Base-by-base conservation (phyloP, 768 basidiomycete species). In the Pleurotus djamor region DNA sequence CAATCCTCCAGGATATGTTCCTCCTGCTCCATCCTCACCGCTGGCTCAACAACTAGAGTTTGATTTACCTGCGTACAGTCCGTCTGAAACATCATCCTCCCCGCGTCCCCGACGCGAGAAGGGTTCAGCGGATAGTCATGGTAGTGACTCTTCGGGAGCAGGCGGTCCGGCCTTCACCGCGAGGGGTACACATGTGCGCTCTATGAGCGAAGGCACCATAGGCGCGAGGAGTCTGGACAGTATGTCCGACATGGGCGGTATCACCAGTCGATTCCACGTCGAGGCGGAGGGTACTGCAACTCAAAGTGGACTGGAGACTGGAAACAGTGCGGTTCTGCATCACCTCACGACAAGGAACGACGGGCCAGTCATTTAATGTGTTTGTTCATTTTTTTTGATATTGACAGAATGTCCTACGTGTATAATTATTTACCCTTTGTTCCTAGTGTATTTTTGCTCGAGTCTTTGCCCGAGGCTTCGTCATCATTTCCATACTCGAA, bases 271-370 rank as follows among this genome's bases (percentile, higher is more conserved):
- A 5, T 38, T 55, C 38, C 13, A 43, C 13, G 37, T 13, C 9
- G 54, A 55, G 14, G n/a, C 21, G 5, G 54, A 55, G 2, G 54
- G 54, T 8, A 55, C 54, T 12, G 54, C 54, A 17, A 55, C 54
- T 43, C 54, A 43, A 12, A 55, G 54, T n/a, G 54, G 54, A 14
- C 54, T 55, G 21, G 54, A 55, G 44, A 55, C 54, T 8, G 54
- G 54, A 4, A 55, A 55, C 32, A 55, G 54, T 28, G 54, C 38
- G 41, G 21, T 17, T 28, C 36, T 55, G 10, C 54, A 55, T 28
- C 36, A n/a, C 38, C n/a, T 28, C 21, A 28, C 21, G 21, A 21
- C 17, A 14, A 14, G 12, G 21, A 34, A 3, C 34, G 6, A 32
- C 28, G 14, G 34, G 9, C 28, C 13, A 12, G 32, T 28, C 21